Conservation (phyloP, 2,329 filamentous ascomycete genomes). For the Dothideomycetes sp. region DNA sequence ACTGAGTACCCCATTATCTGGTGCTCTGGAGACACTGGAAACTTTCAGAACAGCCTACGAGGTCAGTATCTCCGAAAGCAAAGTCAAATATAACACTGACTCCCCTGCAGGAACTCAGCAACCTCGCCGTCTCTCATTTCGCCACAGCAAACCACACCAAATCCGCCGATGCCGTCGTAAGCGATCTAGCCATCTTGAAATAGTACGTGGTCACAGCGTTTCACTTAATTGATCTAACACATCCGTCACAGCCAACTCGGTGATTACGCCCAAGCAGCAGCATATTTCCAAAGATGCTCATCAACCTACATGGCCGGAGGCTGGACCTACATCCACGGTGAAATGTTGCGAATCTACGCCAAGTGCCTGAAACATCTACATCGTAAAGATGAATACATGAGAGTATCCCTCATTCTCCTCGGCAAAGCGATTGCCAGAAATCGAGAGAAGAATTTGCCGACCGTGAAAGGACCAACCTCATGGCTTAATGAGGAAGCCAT, state of each 20-base stretch:
- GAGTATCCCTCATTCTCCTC: constrained; percentile 63
- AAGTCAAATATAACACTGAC: background rate
- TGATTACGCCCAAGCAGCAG: constrained; percentile 64
- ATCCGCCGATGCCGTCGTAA: constrained; percentile 66
- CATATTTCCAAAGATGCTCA: constrained; percentile 68
- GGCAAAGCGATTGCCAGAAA: constrained; percentile 48
- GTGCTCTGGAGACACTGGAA: constrained; percentile 28
- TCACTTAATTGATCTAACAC: too few species aligned
- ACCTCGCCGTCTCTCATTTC: constrained; percentile 74
- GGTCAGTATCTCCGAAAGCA: constrained; percentile 18
- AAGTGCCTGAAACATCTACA: constrained; percentile 70
- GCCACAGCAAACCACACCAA: constrained; percentile 69
- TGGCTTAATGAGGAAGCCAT: constrained; percentile 33
- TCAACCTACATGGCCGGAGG: constrained; percentile 68
- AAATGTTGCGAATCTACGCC: constrained; percentile 78
- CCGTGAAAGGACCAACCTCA: constrained; percentile 16
- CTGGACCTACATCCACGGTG: constrained; percentile 72
- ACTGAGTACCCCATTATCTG: constrained; percentile 22
- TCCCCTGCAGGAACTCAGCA: constrained; percentile 58
- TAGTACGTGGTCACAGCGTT: too few species aligned
- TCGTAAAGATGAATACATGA: constrained; percentile 69
- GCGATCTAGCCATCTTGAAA: constrained; percentile 79
- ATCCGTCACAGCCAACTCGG: constrained; percentile 42
- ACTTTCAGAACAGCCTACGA: constrained; percentile 35
- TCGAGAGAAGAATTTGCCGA: constrained; percentile 27